Evolutionary conservation across 1,284 basidiomycete genomes (phyloP).

Genomic region (Laetiporus sulphureus): DNA sequence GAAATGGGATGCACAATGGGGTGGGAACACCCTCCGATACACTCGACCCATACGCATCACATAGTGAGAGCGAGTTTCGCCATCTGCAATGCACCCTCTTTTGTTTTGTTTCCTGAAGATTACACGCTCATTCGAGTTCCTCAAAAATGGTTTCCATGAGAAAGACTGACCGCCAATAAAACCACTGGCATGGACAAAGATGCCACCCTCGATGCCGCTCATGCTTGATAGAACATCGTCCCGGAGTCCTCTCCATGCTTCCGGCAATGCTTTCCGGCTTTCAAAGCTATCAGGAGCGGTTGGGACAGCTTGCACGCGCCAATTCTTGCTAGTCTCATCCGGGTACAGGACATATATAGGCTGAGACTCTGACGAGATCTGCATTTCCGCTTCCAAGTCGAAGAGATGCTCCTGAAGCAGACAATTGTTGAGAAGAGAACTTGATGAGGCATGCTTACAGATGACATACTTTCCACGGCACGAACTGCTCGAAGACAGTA

Average conservation of each 20-base stretch:
- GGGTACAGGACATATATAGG: constrained; percentile 90
- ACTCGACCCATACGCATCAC: constrained; percentile 20
- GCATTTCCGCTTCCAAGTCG: constrained; percentile 64
- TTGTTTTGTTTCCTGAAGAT: constrained; percentile 78
- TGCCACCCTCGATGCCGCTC: constrained; percentile 76
- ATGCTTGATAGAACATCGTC: constrained; percentile 75
- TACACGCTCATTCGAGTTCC: not conserved
- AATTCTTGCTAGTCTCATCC: constrained; percentile 72
- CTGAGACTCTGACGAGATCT: constrained; percentile 38
- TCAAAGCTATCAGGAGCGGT: constrained; percentile 79
- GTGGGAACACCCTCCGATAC: not conserved
- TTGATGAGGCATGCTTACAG: not conserved
- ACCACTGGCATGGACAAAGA: constrained; percentile 93
- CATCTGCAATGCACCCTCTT: constrained; percentile 80
- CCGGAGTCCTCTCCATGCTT: constrained; percentile 88
- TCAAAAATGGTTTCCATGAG: not conserved
- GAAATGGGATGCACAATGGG: not conserved
- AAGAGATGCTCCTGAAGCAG: constrained; percentile 81
- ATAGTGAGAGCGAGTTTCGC: constrained; percentile 63
- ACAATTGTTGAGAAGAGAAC: not conserved
- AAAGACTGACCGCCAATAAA: constrained; percentile 82
- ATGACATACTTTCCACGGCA: constrained; percentile 81
- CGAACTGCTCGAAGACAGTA: constrained; percentile 76
- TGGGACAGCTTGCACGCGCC: constrained; percentile 94
- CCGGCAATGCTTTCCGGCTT: constrained; percentile 88